Percentiles rank a stretch among this genome's conserved stretches.
These are phyloP conservation scores for Podospora australis DNA, from an alignment of 495 filamentous ascomycete genomes.

Conservation along the genomic window DNA sequence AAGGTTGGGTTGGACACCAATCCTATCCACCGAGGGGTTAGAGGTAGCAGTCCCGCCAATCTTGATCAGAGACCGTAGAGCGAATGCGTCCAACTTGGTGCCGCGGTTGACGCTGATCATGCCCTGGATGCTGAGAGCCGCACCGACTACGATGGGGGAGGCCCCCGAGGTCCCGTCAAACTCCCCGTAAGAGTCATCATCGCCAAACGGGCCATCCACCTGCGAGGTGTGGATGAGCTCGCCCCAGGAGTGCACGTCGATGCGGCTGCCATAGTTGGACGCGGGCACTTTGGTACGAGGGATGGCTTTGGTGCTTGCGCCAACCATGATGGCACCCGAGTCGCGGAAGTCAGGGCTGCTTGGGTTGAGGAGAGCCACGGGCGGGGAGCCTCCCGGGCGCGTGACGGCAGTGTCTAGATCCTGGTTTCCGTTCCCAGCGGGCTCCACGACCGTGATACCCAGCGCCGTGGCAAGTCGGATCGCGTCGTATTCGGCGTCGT, in stretches of 20 bases:
- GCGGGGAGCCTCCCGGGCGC: not conserved
- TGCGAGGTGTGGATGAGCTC: conserved; percentile 8
- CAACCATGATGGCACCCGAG: conserved; percentile 7
- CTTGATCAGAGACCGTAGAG: conserved; percentile 3
- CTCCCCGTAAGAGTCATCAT: not conserved
- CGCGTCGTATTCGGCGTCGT: conserved; percentile 7
- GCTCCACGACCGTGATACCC: conserved; percentile 10
- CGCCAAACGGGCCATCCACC: not conserved
- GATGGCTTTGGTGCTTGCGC: not conserved
- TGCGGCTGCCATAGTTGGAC: conserved; percentile 7
- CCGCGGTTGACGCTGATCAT: conserved; percentile 4
- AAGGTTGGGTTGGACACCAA: conserved; percentile 12
- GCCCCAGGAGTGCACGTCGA: conserved; percentile 12
- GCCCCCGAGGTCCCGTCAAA: conserved; percentile 13
- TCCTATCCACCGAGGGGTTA: not conserved
- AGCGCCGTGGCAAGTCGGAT: conserved; percentile 5
- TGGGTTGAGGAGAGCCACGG: not conserved
- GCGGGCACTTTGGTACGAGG: not conserved
- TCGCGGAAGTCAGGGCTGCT: conserved; percentile 4
- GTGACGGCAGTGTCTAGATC: not conserved
- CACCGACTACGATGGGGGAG: conserved; percentile 8
- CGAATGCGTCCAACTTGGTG: conserved; percentile 3
- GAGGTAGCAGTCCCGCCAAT: conserved; percentile 1
- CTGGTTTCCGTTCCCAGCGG: conserved; percentile 4
- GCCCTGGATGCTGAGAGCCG: conserved; percentile 8